phyloP scores from a whole-genome alignment of 148 eudicot genomes.

The Drosera capensis region DNA sequence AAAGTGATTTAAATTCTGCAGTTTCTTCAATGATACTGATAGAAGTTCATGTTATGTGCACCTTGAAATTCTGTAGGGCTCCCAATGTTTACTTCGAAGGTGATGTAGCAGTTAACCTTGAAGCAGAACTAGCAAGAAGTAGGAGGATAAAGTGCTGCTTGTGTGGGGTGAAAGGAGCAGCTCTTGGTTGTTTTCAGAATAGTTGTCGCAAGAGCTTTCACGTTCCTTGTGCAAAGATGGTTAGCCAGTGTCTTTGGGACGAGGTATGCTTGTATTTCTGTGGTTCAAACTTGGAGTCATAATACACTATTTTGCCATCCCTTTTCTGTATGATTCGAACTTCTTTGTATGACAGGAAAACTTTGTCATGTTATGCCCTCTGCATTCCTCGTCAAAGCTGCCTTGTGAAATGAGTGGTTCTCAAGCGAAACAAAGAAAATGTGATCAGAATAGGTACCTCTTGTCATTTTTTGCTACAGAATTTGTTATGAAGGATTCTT shows the following conservation, averaged over 20 bases:
- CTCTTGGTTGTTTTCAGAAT: constrained; percentile 88
- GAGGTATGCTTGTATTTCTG: constrained; percentile 25
- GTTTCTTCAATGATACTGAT: too few relatives aligned
- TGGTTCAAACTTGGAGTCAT: background rate
- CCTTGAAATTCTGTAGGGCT: constrained; percentile 44
- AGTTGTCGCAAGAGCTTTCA: constrained; percentile 89
- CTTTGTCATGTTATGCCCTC: constrained; percentile 89
- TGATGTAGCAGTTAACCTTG: constrained; percentile 52
- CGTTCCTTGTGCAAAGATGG: constrained; percentile 73
- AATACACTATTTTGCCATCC: background rate
- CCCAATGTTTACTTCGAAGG: constrained; percentile 77
- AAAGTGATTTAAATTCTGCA: too few relatives aligned
- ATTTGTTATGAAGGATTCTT: background rate
- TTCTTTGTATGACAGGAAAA: constrained; percentile 47
- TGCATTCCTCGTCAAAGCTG: constrained; percentile 56
- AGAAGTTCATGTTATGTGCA: too few relatives aligned
- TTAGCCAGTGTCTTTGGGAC: constrained; percentile 81
- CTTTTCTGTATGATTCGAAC: constrained; percentile 5
- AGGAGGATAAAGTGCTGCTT: constrained; percentile 75
- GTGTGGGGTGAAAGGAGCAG: constrained; percentile 81
- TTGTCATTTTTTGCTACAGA: background rate
- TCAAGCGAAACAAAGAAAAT: constrained; percentile 25
- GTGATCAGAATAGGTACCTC: constrained; percentile 30
- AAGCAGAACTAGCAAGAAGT: constrained; percentile 55
- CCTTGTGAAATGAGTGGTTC: constrained; percentile 38